Evolutionary conservation across 495 filamentous ascomycete genomes (phyloP).

Genomic region (Usnea hakonensis): DNA sequence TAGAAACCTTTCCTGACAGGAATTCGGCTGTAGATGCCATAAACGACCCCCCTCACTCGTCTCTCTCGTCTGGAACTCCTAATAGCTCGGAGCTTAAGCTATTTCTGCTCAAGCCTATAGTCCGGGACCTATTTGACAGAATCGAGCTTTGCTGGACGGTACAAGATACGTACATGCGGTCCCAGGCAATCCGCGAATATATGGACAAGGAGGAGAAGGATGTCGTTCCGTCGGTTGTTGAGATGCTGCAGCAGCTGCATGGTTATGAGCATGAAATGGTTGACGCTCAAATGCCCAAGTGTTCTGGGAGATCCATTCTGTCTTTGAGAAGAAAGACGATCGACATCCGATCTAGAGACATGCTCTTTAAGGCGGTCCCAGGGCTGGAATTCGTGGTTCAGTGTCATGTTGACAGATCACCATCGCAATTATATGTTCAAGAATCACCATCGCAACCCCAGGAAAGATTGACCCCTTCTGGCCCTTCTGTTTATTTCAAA

Average conservation of each 20-base stretch:
- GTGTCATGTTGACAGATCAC: neutral
- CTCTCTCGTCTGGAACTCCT: neutral
- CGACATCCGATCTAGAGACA: conserved; percentile 4
- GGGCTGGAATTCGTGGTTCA: conserved; percentile 15
- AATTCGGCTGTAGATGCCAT: neutral
- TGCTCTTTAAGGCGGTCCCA: conserved; percentile 13
- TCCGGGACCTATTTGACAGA: conserved; percentile 10
- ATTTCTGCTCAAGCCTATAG: conserved; percentile 8
- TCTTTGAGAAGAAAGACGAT: conserved; percentile 14
- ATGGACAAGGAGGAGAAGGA: conserved; percentile 1
- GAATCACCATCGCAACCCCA: too few relatives aligned
- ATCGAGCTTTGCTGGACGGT: conserved; percentile 12
- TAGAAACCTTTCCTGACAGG: too few relatives aligned
- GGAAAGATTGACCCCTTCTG: too few relatives aligned
- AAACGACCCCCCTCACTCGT: neutral
- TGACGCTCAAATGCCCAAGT: neutral
- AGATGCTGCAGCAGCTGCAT: conserved; percentile 9
- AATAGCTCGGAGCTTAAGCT: neutral
- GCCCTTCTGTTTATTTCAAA: too few relatives aligned
- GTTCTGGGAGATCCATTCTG: neutral
- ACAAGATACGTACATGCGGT: neutral
- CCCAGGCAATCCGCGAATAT: conserved; percentile 1
- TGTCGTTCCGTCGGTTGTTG: neutral
- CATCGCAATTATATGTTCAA: neutral
- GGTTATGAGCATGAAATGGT: conserved; percentile 5